These are phyloP conservation scores for Beta vulgaris DNA, from an alignment of 148 eudicot genomes.

Conservation along the genomic window DNA sequence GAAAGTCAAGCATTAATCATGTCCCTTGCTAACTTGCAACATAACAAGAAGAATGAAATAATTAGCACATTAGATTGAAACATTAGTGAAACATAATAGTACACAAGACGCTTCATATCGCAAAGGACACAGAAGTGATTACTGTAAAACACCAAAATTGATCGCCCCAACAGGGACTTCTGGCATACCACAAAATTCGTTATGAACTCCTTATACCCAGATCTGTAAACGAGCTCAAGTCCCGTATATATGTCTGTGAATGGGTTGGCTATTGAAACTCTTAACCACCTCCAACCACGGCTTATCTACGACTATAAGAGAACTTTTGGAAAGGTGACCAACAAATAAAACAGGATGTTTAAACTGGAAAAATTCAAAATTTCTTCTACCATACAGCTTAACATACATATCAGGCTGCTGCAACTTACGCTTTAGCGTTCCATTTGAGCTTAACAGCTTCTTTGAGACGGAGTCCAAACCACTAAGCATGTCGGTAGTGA, in stretches of 20 bases:
- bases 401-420: constrained; percentile 32
- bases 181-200: constrained; percentile 9
- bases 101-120: constrained; percentile 25
- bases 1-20: constrained; percentile 6
- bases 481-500: constrained; percentile 22
- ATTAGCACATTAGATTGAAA: constrained; percentile 21
- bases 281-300: constrained; percentile 83
- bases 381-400: constrained; percentile 43
- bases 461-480: constrained; percentile 37
- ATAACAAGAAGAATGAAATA: constrained; percentile 1
- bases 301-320: constrained; percentile 73
- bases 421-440: constrained; percentile 51
- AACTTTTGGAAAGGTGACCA: constrained; percentile 70
- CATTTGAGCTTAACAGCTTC: constrained; percentile 38
- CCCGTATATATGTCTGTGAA: constrained; percentile 88
- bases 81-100: constrained; percentile 24
- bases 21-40: neutral
- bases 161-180: constrained; percentile 28
- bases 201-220: neutral
- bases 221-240: constrained; percentile 35
- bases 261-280: constrained; percentile 61
- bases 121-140: constrained; percentile 10
- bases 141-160: constrained; percentile 33
- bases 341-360: constrained; percentile 79
- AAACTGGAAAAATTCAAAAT: constrained; percentile 54